These are phyloP conservation scores for Ramularia endophylla DNA, from an alignment of 2,329 filamentous ascomycete species.

Conservation along the genomic window DNA sequence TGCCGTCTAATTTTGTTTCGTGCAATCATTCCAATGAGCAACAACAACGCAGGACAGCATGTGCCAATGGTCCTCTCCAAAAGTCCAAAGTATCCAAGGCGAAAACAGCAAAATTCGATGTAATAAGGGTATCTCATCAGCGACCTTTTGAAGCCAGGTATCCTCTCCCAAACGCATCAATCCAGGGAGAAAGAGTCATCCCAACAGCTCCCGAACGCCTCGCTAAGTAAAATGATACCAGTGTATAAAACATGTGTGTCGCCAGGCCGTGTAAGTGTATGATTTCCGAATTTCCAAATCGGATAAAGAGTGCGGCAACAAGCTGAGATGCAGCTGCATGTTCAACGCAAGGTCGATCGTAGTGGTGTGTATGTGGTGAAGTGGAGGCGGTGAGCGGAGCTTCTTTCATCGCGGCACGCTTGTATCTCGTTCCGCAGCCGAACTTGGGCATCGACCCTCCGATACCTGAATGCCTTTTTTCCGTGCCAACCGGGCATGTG, in stretches of 20 bases:
- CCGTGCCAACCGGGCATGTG: no score
- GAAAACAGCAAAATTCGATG: conserved; percentile 8
- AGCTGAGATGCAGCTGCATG: conserved; percentile 8
- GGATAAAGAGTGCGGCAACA: background rate
- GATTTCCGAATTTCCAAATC: background rate
- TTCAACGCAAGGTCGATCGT: conserved; percentile 7
- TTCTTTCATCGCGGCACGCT: conserved; percentile 8
- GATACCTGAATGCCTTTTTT: no score
- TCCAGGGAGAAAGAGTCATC: conserved; percentile 22
- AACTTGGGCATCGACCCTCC: no score
- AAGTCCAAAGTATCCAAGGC: conserved; percentile 3
- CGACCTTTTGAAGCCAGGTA: conserved; percentile 23
- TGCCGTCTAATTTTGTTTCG: no score
- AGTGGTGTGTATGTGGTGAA: conserved; percentile 2
- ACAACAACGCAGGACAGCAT: no score
- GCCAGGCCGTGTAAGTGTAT: conserved; percentile 6
- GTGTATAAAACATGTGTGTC: conserved; percentile 8
- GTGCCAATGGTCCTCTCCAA: conserved; percentile 4
- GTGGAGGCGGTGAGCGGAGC: conserved; percentile 16
- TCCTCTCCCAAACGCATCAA: conserved; percentile 19
- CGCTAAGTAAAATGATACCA: conserved; percentile 22
- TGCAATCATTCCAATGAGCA: no score
- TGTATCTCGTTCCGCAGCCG: background rate
- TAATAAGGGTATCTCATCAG: conserved; percentile 19
- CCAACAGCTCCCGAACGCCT: conserved; percentile 26